These are phyloP conservation scores for Trametes gibbosa DNA, from an alignment of 768 basidiomycete species.

Conservation along the genomic window DNA sequence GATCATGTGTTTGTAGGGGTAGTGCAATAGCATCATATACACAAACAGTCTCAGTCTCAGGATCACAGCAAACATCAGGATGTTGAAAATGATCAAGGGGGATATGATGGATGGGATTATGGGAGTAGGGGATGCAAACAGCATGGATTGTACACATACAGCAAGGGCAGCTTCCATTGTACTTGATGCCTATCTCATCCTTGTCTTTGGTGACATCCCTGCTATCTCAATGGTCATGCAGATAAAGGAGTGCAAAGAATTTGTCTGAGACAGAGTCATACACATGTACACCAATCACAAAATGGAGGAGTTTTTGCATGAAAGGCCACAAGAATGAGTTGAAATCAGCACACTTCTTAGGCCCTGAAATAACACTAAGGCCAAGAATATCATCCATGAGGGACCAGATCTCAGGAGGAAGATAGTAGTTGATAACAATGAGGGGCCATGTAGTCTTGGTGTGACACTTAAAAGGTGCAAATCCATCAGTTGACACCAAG, in stretches of 20 bases:
- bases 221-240: slow-evolving; percentile 34
- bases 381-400: slow-evolving; percentile 36
- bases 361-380: slow-evolving; percentile 45
- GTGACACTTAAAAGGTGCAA: slow-evolving; percentile 34
- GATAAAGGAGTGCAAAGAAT: slow-evolving; percentile 30
- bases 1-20: too few relatives aligned
- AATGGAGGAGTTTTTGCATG: slow-evolving; percentile 33
- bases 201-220: too few relatives aligned
- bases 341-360: slow-evolving; percentile 38
- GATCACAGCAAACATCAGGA: too few relatives aligned
- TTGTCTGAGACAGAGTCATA: slow-evolving; percentile 28
- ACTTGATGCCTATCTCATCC: too few relatives aligned
- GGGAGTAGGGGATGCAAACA: slow-evolving; percentile 16
- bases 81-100: too few relatives aligned
- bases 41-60: too few relatives aligned
- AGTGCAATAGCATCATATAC: too few relatives aligned
- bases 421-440: slow-evolving; percentile 41
- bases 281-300: slow-evolving; percentile 36
- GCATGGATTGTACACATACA: slow-evolving; percentile 37
- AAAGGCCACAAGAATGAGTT: slow-evolving; percentile 39
- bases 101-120: too few relatives aligned
- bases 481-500: slow-evolving; percentile 44
- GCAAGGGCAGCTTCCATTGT: slow-evolving; percentile 38
- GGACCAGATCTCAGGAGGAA: slow-evolving; percentile 38
- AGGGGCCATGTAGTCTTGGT: slow-evolving; percentile 38